A percentile compares a stretch with the other conserved stretches of the same genome.
Evolutionary conservation across 257 asterid species (phyloP).

Genomic region (Datura wrightii): DNA sequence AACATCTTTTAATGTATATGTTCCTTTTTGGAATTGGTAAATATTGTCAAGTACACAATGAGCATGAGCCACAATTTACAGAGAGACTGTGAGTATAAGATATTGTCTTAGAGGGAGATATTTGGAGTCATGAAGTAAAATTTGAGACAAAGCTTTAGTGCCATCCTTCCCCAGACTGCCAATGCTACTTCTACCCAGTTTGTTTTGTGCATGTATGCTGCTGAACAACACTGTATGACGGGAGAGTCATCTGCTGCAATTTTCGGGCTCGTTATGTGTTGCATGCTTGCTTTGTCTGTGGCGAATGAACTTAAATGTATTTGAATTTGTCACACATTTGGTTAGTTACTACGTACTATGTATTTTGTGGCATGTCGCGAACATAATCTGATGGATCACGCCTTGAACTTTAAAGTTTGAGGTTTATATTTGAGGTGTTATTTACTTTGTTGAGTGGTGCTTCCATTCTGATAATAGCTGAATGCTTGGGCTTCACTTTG

Average conservation of each 20-base stretch:
- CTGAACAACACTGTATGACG: neutral
- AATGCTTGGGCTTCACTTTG: neutral
- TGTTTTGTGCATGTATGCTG: neutral
- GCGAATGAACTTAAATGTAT: neutral
- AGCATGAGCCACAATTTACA: neutral
- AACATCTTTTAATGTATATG: constrained; percentile 29
- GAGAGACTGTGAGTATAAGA: neutral
- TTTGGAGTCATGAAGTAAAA: neutral
- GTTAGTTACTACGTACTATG: neutral
- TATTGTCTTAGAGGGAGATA: neutral
- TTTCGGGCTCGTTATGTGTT: neutral
- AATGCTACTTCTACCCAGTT: neutral
- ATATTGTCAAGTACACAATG: neutral
- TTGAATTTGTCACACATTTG: neutral
- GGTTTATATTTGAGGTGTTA: neutral
- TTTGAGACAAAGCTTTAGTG: neutral
- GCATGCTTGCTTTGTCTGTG: neutral
- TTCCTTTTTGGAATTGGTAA: constrained; percentile 35
- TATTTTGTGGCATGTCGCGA: neutral
- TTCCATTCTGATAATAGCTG: neutral
- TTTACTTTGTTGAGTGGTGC: neutral
- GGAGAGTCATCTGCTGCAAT: neutral
- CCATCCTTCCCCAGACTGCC: neutral
- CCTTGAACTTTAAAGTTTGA: neutral
- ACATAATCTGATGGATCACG: neutral